Conservation (phyloP, 352 stramenopile species). For the Halophytophthora batemanensis region DNA sequence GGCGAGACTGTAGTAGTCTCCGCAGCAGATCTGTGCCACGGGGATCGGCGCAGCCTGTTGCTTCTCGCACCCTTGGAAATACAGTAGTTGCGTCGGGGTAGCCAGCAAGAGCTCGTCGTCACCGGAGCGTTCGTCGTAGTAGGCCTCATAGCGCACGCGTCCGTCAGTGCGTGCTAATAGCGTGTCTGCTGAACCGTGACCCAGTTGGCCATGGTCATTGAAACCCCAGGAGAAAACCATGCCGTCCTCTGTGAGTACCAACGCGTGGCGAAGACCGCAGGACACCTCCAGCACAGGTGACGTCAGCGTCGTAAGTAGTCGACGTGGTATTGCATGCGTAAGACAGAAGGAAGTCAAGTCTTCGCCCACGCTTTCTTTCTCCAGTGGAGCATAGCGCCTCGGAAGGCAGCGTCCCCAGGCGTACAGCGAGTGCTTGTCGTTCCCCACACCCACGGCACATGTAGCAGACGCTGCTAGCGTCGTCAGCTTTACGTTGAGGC, state of each 20-base stretch:
- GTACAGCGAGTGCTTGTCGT: conserved; percentile 44
- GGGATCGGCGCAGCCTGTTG: conserved; percentile 69
- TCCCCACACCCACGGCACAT: conserved; percentile 41
- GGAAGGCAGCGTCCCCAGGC: conserved; percentile 55
- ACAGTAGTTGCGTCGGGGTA: conserved; percentile 46
- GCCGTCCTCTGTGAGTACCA: conserved; percentile 45
- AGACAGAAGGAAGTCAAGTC: conserved; percentile 10
- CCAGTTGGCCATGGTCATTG: conserved; percentile 74
- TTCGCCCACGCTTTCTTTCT: neutral
- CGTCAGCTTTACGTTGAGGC: conserved; percentile 31
- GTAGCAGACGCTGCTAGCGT: conserved; percentile 37
- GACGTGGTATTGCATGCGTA: conserved; percentile 19
- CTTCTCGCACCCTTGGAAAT: conserved; percentile 50
- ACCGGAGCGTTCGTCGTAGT: conserved; percentile 54
- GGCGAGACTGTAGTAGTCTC: conserved; percentile 65
- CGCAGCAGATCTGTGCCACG: conserved; percentile 51
- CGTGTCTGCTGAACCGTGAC: conserved; percentile 48
- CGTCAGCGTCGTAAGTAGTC: conserved; percentile 30
- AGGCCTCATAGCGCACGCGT: conserved; percentile 25
- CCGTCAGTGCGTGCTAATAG: conserved; percentile 42
- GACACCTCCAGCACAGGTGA: conserved; percentile 18
- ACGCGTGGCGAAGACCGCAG: conserved; percentile 55
- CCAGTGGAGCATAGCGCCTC: conserved; percentile 22
- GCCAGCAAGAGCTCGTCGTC: conserved; percentile 43
- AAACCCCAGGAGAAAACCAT: conserved; percentile 78